These are phyloP conservation scores for Pythium biforme DNA, from an alignment of 352 stramenopile species.

Conservation along the genomic window DNA sequence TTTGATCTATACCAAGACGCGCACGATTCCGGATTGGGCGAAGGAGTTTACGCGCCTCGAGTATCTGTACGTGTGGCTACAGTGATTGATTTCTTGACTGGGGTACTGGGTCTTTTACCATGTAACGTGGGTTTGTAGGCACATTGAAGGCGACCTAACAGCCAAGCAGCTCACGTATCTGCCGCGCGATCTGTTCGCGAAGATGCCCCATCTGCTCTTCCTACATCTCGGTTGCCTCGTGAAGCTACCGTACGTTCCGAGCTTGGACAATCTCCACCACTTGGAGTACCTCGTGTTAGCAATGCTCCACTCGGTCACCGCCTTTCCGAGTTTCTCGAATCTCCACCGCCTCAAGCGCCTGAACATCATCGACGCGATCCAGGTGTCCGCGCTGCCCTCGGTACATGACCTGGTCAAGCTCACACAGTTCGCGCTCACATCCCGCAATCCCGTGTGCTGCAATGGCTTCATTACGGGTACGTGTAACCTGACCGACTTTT, in stretches of 20 bases:
- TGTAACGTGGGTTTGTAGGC: not conserved
- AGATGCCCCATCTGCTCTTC: slow-evolving; percentile 21
- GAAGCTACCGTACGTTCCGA: slow-evolving; percentile 2
- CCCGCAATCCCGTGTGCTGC: slow-evolving; percentile 19
- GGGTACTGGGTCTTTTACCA: too few relatives aligned
- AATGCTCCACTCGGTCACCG: slow-evolving; percentile 8
- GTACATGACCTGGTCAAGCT: not conserved
- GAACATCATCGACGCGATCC: slow-evolving; percentile 2
- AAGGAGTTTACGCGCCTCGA: slow-evolving; percentile 21
- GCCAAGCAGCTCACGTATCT: slow-evolving; percentile 13
- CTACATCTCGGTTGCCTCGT: slow-evolving; percentile 15
- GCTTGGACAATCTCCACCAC: not conserved
- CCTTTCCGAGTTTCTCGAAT: slow-evolving; percentile 9
- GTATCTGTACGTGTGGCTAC: slow-evolving; percentile 28
- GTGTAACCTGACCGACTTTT: slow-evolving; percentile 11
- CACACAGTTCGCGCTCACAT: not conserved
- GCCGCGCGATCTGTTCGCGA: slow-evolving; percentile 9
- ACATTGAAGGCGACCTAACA: slow-evolving; percentile 14
- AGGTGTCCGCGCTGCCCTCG: slow-evolving; percentile 2
- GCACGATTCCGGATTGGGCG: slow-evolving; percentile 20
- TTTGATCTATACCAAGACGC: slow-evolving; percentile 30
- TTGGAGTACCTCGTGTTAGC: slow-evolving; percentile 15
- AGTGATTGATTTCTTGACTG: slow-evolving; percentile 16
- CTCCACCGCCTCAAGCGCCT: slow-evolving; percentile 6
- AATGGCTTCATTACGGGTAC: slow-evolving; percentile 18